Conservation (phyloP, 2,329 filamentous ascomycete species). For the Claviceps maximensis region DNA sequence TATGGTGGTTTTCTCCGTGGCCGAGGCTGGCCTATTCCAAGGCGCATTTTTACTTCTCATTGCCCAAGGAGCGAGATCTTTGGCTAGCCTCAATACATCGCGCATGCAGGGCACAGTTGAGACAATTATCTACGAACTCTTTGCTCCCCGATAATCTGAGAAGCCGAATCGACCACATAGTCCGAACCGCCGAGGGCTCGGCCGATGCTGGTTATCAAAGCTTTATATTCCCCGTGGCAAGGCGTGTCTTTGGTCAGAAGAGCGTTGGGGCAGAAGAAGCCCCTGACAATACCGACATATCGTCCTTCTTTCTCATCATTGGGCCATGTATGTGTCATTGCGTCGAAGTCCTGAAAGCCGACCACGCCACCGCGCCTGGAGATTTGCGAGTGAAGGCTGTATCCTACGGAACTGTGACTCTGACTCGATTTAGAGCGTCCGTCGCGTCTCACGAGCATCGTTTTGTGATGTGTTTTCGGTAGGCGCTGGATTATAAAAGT, state of each 20-base stretch:
- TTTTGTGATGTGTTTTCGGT: conserved; percentile 43
- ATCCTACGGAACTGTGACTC: conserved; percentile 37
- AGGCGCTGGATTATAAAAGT: conserved; percentile 11
- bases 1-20: conserved; percentile 40
- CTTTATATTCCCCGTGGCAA: conserved; percentile 39
- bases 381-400: conserved; percentile 37
- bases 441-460: conserved; percentile 39
- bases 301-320: conserved; percentile 41
- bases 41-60: conserved; percentile 34
- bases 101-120: conserved; percentile 25
- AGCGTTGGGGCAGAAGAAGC: conserved; percentile 27
- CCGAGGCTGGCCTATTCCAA: conserved; percentile 32
- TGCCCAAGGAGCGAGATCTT: conserved; percentile 35
- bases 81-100: conserved; percentile 34
- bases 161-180: conserved; percentile 30
- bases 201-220: conserved; percentile 16
- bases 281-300: conserved; percentile 34
- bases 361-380: conserved; percentile 26
- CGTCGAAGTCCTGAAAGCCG: conserved; percentile 34
- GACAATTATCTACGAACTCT: conserved; percentile 21
- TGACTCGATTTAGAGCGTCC: conserved; percentile 38
- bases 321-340: conserved; percentile 40
- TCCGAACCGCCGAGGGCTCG: conserved; percentile 28
- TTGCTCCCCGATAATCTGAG: conserved; percentile 34
- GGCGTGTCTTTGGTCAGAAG: conserved; percentile 30